phyloP scores from a whole-genome alignment of 179 eudicot species.

The Corrigiola litoralis region DNA sequence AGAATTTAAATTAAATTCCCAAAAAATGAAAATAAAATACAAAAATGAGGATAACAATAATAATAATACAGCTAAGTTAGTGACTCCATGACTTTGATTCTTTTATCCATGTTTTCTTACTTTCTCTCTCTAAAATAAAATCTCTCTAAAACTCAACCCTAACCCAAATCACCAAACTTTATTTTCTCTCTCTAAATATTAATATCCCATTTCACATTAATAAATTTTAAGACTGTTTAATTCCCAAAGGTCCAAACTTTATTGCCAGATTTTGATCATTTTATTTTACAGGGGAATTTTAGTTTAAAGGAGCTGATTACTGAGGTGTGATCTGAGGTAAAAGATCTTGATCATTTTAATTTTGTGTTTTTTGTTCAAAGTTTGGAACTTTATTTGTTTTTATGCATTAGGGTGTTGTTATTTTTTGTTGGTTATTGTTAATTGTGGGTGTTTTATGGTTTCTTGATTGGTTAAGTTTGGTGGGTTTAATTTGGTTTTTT shows the following conservation, averaged over 20 bases:
- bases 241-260: neutral
- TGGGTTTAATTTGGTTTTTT: neutral
- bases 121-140: constrained; percentile 8
- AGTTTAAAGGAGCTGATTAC: neutral
- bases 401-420: constrained; percentile 2
- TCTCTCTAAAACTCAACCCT: constrained; percentile 30
- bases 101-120: neutral
- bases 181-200: neutral
- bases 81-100: constrained; percentile 2
- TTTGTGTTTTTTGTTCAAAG: neutral
- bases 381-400: neutral
- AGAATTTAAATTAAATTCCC: too few relatives aligned
- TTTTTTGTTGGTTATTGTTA: neutral
- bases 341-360: constrained; percentile 22
- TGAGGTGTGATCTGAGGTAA: constrained; percentile 31
- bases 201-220: constrained; percentile 7
- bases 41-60: neutral
- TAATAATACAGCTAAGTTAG: neutral
- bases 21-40: neutral
- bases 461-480: constrained; percentile 3
- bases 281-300: neutral
- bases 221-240: constrained; percentile 4
- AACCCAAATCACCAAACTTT: neutral
- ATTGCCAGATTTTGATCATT: constrained; percentile 11
- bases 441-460: neutral